Base-by-base conservation (phyloP, 441 rosid species). In the Flueggea neowawraea region DNA sequence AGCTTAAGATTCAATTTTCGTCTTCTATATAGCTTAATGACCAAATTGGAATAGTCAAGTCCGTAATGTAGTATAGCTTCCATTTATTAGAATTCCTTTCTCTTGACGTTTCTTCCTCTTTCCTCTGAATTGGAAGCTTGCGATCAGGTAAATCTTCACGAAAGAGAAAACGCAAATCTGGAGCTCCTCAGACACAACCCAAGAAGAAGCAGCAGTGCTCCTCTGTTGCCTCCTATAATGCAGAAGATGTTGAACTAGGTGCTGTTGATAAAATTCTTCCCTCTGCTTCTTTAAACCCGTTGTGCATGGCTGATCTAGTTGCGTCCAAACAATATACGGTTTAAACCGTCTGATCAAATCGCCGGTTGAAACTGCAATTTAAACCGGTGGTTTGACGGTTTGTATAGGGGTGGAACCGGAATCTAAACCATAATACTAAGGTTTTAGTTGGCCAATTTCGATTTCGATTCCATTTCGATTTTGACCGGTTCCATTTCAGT, bases 151-250 rank as follows among this genome's bases (percentile, higher is more conserved):
- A 89, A 73, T 80, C 85, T 52, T 82, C 83, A 52, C 79, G 96
- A 70, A 96, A 93, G 81, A 87, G 95, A 59, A 96, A 87, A 68
- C 92, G 96, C 52, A 96, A 84, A 76, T 69, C 68, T 69, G 88
- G 85, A 28, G 88, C 74, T 64, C 67, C 82, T 67, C 78, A 70
- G 64, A 58, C 73, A 55, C 94, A 79, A 73, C 65, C 79, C 17
- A 96, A 84, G 82, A 95, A 86, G 90, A 90, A 84, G 83, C 90
- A 85, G 74, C 79, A 65, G 3, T 81, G 74, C 31, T 51, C 78
- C 52, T 67, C 72, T 63, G 59, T 75, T 10, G 69, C 80, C 62
- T 68, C 65, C 66, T 78, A 77, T 61, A 51, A 4, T 36, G 41
- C 57, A 16, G 62, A 70, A 15, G 73, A 62, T 65, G 62, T 61